A percentile compares a stretch with the other conserved stretches of the same genome.
Evolutionary conservation across 2,329 filamentous ascomycete genomes (phyloP).

Genomic region (Emericellopsis cladophorae): DNA sequence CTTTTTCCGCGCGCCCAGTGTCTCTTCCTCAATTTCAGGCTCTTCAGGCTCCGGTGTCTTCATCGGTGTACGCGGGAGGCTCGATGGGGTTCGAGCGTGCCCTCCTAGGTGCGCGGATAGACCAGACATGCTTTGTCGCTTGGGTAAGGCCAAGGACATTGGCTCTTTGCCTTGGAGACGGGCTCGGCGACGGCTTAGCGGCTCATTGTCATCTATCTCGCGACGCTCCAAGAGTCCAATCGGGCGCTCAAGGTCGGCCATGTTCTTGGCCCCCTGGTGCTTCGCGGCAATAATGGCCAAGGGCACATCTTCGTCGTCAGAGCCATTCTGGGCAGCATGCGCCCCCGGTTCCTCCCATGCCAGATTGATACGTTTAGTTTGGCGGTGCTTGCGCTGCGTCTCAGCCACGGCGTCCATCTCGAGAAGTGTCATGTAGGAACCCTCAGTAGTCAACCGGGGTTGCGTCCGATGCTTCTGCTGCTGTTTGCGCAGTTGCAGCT

Average conservation of each 20-base stretch:
- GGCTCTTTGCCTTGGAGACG: slow-evolving; percentile 55
- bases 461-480: slow-evolving; percentile 69
- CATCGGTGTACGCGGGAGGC: slow-evolving; percentile 1
- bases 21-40: slow-evolving; percentile 49
- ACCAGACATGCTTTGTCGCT: slow-evolving; percentile 31
- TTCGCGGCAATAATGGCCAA: slow-evolving; percentile 64
- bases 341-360: slow-evolving; percentile 71
- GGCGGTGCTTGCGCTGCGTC: slow-evolving; percentile 62
- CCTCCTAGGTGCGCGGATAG: slow-evolving; percentile 16
- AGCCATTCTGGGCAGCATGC: slow-evolving; percentile 27
- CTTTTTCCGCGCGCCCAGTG: slow-evolving; percentile 51
- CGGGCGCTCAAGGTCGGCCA: slow-evolving; percentile 48
- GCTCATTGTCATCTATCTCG: slow-evolving; percentile 85
- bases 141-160: slow-evolving; percentile 22
- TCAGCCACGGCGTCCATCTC: slow-evolving; percentile 86
- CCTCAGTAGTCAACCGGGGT: slow-evolving; percentile 51
- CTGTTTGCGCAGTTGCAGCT: slow-evolving; percentile 81
- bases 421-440: slow-evolving; percentile 82
- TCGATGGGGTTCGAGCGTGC: neutral
- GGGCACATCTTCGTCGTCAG: slow-evolving; percentile 75
- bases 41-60: slow-evolving; percentile 31
- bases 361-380: slow-evolving; percentile 65
- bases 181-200: slow-evolving; percentile 64
- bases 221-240: slow-evolving; percentile 68
- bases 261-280: slow-evolving; percentile 35